Evolutionary conservation across 257 asterid species (phyloP).

Genomic region (Solanum corneliomulleri): DNA sequence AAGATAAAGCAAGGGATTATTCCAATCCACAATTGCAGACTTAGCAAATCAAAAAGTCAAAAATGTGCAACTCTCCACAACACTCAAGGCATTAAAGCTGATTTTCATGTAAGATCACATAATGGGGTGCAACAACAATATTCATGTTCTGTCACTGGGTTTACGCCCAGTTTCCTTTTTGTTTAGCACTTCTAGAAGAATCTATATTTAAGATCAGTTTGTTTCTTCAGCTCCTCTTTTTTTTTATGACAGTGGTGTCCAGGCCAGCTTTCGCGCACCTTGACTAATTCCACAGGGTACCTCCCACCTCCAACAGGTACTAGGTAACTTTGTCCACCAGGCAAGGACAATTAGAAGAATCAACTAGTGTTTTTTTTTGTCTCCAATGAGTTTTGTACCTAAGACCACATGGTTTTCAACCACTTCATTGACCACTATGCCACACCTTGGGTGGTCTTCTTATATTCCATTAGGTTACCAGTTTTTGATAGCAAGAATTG

Average conservation of each 20-base stretch:
- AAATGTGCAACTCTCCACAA: background rate
- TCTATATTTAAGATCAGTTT: background rate
- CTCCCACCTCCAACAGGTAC: background rate
- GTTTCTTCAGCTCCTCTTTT: background rate
- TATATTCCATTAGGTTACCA: background rate
- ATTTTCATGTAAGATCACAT: background rate
- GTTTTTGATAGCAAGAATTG: background rate
- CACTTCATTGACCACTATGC: background rate
- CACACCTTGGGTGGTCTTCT: background rate
- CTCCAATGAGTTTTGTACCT: background rate
- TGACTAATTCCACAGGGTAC: background rate
- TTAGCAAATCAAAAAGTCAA: background rate
- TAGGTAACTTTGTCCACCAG: background rate
- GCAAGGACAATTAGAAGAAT: background rate
- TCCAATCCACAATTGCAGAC: background rate
- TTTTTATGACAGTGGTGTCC: background rate
- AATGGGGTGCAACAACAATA: background rate
- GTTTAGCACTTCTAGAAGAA: background rate
- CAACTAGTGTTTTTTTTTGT: background rate
- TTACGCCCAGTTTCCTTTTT: background rate
- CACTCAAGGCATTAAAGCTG: background rate
- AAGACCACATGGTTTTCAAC: background rate
- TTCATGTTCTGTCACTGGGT: background rate
- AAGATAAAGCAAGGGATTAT: background rate
- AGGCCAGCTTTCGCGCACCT: background rate